Conservation (phyloP, 140 eudicot species). For the Bidens hawaiensis region DNA sequence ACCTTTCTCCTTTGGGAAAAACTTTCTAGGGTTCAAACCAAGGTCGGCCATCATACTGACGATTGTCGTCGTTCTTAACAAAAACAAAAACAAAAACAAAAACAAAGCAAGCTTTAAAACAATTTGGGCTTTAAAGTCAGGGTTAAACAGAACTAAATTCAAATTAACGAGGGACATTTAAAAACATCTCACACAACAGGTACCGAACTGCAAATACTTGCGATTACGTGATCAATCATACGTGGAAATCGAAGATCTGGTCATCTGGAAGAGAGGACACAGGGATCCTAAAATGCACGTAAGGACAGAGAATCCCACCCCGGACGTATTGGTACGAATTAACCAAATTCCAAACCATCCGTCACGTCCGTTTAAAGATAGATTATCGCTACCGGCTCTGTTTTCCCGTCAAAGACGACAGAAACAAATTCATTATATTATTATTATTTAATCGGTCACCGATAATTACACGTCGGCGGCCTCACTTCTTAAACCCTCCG, state of each 20-base stretch:
- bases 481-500: constrained; percentile 1
- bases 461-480: constrained; percentile 29
- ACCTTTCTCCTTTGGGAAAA: no score
- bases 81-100: no score
- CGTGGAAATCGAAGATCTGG: constrained; percentile 8
- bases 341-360: constrained; percentile 43
- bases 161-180: background rate
- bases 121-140: no score
- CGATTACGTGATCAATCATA: background rate
- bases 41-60: no score
- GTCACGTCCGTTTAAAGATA: constrained; percentile 46
- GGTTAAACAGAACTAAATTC: background rate
- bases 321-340: constrained; percentile 42
- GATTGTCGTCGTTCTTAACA: no score
- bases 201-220: constrained; percentile 7
- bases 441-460: constrained; percentile 9
- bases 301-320: constrained; percentile 43
- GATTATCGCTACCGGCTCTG: constrained; percentile 29
- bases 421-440: constrained; percentile 1
- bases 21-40: no score
- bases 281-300: constrained; percentile 24
- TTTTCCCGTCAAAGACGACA: constrained; percentile 42
- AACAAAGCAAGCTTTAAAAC: no score
- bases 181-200: background rate
- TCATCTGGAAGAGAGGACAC: constrained; percentile 21